Percentiles rank a stretch among this genome's conserved stretches.
phyloP scores from a whole-genome alignment of 2,329 filamentous ascomycete species.

The Didymella sp. region DNA sequence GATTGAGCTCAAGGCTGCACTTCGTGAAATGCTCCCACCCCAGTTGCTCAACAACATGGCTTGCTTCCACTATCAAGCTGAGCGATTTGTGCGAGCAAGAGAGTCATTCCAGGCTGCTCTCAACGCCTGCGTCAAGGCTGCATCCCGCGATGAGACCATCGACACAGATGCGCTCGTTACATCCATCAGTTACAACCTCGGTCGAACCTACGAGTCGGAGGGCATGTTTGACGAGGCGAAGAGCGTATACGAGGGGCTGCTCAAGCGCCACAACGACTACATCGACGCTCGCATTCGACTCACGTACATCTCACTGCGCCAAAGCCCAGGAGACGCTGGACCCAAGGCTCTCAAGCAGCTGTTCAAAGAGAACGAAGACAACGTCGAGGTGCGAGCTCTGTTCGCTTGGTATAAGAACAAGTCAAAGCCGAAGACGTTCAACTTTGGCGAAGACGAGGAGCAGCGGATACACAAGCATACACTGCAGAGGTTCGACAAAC shows the following conservation, averaged over 20 bases:
- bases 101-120: conserved; percentile 93
- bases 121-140: conserved; percentile 82
- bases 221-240: conserved; percentile 82
- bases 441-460: conserved; percentile 87
- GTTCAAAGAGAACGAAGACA: conserved; percentile 81
- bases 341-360: conserved; percentile 85
- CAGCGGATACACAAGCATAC: conserved; percentile 97
- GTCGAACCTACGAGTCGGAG: conserved; percentile 87
- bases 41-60: conserved; percentile 97
- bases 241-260: conserved; percentile 84
- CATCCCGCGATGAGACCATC: conserved; percentile 74
- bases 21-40: conserved; percentile 82
- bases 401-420: conserved; percentile 97
- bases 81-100: conserved; percentile 79
- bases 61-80: conserved; percentile 90
- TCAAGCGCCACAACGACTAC: conserved; percentile 87
- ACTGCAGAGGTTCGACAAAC: conserved; percentile 86
- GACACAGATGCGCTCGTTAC: conserved; percentile 93
- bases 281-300: conserved; percentile 88
- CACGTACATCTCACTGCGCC: conserved; percentile 86
- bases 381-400: conserved; percentile 88
- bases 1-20: conserved; percentile 62
- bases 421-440: conserved; percentile 79
- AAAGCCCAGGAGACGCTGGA: conserved; percentile 82
- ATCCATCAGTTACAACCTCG: conserved; percentile 96